Evolutionary conservation across 345 rosid genomes (phyloP).

Genomic region (Melastoma malabathricum): DNA sequence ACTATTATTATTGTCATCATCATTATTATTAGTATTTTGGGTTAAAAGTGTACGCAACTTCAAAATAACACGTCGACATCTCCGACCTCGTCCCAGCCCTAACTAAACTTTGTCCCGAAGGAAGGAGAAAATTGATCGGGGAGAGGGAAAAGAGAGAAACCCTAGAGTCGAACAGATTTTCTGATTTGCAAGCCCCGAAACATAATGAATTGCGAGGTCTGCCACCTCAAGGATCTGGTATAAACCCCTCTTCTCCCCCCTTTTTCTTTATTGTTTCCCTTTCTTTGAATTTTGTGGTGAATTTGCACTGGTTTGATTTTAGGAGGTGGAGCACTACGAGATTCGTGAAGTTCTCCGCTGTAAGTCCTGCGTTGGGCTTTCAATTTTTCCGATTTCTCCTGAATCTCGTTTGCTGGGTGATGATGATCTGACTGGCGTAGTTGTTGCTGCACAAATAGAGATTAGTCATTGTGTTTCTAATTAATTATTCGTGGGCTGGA

Average conservation of each 20-base stretch:
- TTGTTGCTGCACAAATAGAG: too few species aligned
- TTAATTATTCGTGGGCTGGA: too few species aligned
- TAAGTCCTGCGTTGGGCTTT: slow-evolving; percentile 21
- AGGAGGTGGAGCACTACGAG: slow-evolving; percentile 88
- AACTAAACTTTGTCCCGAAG: too few species aligned
- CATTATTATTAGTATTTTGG: too few species aligned
- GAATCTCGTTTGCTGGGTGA: too few species aligned
- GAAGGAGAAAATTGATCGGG: neutral
- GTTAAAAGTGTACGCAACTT: too few species aligned
- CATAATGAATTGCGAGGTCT: slow-evolving; percentile 83
- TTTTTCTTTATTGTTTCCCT: neutral
- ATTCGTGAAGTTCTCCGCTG: slow-evolving; percentile 79
- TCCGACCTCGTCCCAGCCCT: slow-evolving; percentile 1
- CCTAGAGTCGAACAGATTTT: neutral
- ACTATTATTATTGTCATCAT: too few species aligned
- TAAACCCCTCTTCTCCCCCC: neutral
- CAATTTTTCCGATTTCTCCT: neutral
- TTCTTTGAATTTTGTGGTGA: neutral
- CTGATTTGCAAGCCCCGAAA: slow-evolving; percentile 20
- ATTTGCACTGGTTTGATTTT: neutral
- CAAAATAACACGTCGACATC: too few species aligned
- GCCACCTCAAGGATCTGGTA: slow-evolving; percentile 91
- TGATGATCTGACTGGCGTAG: too few species aligned
- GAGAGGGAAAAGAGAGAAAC: too few species aligned
- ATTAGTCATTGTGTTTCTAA: too few species aligned